Evolutionary conservation across 73 alveolate genomes (phyloP), one percentile per base, ranked within the genome.

Genomic region (Uronychia setigera): DNA sequence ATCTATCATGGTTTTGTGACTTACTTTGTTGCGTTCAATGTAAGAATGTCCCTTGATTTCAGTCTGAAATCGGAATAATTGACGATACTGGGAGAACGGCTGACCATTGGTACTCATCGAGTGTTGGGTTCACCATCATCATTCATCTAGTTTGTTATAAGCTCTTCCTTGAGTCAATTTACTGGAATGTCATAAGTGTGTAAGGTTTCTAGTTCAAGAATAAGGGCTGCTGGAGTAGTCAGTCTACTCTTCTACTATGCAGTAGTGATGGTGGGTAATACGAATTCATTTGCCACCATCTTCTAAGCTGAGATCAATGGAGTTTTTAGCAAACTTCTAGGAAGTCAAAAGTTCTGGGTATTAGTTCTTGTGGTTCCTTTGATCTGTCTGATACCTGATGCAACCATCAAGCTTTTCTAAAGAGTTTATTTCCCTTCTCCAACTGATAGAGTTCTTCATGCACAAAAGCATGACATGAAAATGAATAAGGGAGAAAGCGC

Each of bases 141-240:
- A 93, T 96, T 60, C 98, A 96, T 90, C 88, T 96, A 77, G 98
- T 96, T n/a, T 82, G 93, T 27, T 93, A 89, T 81, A 96, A 96
- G 84, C 90, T 96, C 75, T 80, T 92, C 83, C 29, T 92, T 28
- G 97, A 94, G 57, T 59, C 93, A 26, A 77, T 77, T 26, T 86
- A 80, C 90, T 96, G 99, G 99, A 96, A 91, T 82, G 46, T 59
- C 79, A 67, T 96, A 9, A 84, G 90, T 13, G 31, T 96, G 91
- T 81, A 81, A 82, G 88, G 89, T 78, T 80, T 82, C 83, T 60
- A 60, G 78, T 74, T 87, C 86, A 57, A 77, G 79, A 27, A 57
- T 81, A 58, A 29, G 58, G 32, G 35, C 33, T 26, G 76, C 76
- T 1, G 85, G 77, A 33, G 74, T 33, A 1, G 26, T 78, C 11